These are phyloP conservation scores for Dactylonectria estremocensis DNA, from an alignment of 2,329 filamentous ascomycete genomes.

Conservation along the genomic window DNA sequence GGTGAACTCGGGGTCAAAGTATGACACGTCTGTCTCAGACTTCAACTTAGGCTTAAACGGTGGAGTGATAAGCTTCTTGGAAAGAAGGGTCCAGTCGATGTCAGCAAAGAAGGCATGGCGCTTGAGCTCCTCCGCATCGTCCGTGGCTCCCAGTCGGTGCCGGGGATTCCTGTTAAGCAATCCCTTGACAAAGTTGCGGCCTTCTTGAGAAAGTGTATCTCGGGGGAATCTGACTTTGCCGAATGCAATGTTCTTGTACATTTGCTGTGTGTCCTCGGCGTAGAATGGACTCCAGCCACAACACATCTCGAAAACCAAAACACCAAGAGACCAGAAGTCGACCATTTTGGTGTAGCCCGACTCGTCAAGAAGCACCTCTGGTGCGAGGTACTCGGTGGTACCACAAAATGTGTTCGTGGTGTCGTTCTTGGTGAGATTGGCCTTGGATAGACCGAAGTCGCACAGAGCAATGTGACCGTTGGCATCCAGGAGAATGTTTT, in stretches of 20 bases:
- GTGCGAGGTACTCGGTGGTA: conserved; percentile 96
- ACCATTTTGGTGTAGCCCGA: conserved; percentile 99
- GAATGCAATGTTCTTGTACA: conserved; percentile 99
- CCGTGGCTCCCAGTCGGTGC: conserved; percentile 90
- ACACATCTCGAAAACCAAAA: conserved; percentile 99
- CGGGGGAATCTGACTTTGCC: conserved; percentile 97
- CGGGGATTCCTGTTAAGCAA: conserved; percentile 97
- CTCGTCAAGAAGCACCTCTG: conserved; percentile 95
- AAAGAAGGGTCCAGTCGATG: conserved; percentile 90
- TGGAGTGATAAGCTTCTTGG: conserved; percentile 92
- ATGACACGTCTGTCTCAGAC: conserved; percentile 95
- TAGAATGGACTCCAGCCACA: conserved; percentile 99
- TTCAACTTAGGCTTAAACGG: conserved; percentile 99
- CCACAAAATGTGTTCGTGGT: conserved; percentile 99
- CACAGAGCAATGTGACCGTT: conserved; percentile 98
- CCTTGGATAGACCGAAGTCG: conserved; percentile 97
- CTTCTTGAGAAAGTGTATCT: conserved; percentile 94
- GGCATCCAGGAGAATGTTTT: conserved; percentile 96
- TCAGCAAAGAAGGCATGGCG: conserved; percentile 95
- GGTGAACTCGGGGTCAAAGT: conserved; percentile 99
- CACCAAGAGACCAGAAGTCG: conserved; percentile 98
- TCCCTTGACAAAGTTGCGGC: conserved; percentile 98
- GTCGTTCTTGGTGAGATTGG: conserved; percentile 95
- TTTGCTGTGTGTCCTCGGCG: conserved; percentile 98
- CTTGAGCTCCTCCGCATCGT: conserved; percentile 95